Evolutionary conservation across 352 stramenopile species (phyloP).

Genomic region (Globisporangium parvum): DNA sequence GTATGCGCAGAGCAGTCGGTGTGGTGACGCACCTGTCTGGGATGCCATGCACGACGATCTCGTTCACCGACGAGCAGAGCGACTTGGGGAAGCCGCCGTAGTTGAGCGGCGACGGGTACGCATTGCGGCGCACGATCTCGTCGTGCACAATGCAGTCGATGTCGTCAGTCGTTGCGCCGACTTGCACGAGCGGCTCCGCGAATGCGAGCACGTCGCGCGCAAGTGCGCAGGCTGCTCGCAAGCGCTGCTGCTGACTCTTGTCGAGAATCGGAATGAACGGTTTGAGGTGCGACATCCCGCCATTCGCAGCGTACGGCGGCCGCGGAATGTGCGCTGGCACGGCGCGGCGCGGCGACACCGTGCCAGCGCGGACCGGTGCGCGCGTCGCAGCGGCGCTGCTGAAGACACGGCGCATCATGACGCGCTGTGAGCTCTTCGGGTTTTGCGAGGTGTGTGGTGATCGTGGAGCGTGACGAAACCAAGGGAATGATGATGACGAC

Average conservation of each 20-base stretch:
- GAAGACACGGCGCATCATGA: conserved; percentile 31
- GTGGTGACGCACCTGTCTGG: conserved; percentile 68
- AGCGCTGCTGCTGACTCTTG: conserved; percentile 43
- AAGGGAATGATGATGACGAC: neutral
- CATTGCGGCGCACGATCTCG: conserved; percentile 78
- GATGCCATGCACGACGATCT: conserved; percentile 97
- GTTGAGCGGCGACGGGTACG: conserved; percentile 90
- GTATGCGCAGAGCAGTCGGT: neutral
- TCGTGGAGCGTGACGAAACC: too few species aligned
- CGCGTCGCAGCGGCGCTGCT: conserved; percentile 19
- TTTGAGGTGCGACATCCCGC: conserved; percentile 59
- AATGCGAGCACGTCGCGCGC: conserved; percentile 80
- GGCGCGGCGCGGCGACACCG: conserved; percentile 36
- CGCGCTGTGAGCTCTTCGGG: neutral
- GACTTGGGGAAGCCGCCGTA: conserved; percentile 94
- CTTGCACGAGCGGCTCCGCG: conserved; percentile 58
- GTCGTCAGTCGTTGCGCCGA: conserved; percentile 90
- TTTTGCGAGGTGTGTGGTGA: conserved; percentile 2
- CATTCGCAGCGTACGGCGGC: conserved; percentile 58
- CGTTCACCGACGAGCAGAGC: conserved; percentile 95
- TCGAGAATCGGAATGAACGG: conserved; percentile 80
- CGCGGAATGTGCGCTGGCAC: conserved; percentile 51
- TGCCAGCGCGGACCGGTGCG: conserved; percentile 34
- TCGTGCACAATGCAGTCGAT: conserved; percentile 92
- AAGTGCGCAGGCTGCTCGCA: conserved; percentile 68